phyloP scores from a whole-genome alignment of 2,329 filamentous ascomycete species.

The Neofusicoccum laricinum region DNA sequence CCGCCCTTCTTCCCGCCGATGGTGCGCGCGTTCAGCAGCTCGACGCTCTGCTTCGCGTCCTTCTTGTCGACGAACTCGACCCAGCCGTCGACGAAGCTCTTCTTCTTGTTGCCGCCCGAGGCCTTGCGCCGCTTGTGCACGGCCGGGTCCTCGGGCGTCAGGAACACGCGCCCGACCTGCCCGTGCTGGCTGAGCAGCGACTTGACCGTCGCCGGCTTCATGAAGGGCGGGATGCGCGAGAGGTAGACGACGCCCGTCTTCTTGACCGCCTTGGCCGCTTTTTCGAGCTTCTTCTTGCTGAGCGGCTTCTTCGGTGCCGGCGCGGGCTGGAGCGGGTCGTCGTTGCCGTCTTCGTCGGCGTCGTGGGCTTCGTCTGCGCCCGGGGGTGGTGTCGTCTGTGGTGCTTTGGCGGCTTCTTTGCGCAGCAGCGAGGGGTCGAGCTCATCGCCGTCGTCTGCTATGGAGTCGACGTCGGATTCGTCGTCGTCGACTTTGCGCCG shows the following conservation, averaged over 20 bases:
- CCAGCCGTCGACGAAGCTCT: constrained; percentile 81
- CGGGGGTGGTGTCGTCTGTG: neutral
- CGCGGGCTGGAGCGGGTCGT: neutral
- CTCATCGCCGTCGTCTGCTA: constrained; percentile 20
- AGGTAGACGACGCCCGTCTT: constrained; percentile 81
- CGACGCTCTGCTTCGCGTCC: constrained; percentile 73
- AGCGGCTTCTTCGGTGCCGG: constrained; percentile 19
- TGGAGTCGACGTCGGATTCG: constrained; percentile 29
- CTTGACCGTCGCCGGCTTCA: constrained; percentile 77
- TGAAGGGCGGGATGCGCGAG: constrained; percentile 81
- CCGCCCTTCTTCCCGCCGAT: constrained; percentile 82
- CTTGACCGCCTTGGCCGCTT: constrained; percentile 65
- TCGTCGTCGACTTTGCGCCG: constrained; percentile 55
- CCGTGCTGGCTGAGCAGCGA: constrained; percentile 74
- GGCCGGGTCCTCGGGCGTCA: constrained; percentile 70
- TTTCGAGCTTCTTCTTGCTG: constrained; percentile 51
- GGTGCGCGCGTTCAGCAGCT: constrained; percentile 71
- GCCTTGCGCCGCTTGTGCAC: constrained; percentile 65
- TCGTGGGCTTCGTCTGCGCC: constrained; percentile 28
- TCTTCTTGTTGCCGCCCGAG: constrained; percentile 78
- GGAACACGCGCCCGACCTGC: constrained; percentile 72
- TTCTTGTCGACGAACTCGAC: constrained; percentile 75
- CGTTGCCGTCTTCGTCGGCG: constrained; percentile 20
- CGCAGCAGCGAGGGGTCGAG: neutral
- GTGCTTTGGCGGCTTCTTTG: constrained; percentile 4